Percentiles rank a stretch among this genome's conserved stretches.
Conservation (phyloP, 2,329 filamentous ascomycete species). For the Colletotrichum chlorophyti region DNA sequence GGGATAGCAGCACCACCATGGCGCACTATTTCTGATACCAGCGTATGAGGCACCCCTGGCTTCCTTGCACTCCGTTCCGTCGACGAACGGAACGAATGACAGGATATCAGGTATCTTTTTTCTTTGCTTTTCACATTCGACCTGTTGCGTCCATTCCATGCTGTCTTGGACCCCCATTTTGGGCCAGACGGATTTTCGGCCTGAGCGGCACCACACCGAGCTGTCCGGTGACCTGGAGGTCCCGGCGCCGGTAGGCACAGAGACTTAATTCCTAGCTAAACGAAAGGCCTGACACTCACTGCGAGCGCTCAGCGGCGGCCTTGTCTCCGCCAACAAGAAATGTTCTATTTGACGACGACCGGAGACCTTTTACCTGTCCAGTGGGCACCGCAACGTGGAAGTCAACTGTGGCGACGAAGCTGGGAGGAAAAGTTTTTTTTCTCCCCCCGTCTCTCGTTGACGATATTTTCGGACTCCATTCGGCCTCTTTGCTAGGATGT, state of each 20-base stretch:
- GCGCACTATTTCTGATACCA: constrained; percentile 1
- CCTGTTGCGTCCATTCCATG: constrained; percentile 1
- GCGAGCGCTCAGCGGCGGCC: too few species aligned
- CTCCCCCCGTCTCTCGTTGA: too few species aligned
- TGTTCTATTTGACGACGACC: background rate
- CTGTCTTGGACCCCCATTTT: constrained; percentile 22
- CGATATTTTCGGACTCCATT: background rate
- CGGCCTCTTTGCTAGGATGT: constrained; percentile 14
- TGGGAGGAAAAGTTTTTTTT: background rate
- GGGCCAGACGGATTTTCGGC: constrained; percentile 13
- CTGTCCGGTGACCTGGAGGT: constrained; percentile 5
- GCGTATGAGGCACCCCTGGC: constrained; percentile 5
- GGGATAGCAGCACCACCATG: background rate
- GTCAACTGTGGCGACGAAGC: constrained; percentile 4
- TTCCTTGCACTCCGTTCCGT: background rate
- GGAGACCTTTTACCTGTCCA: background rate
- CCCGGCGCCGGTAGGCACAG: background rate
- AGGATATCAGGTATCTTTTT: background rate
- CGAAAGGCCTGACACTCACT: too few species aligned
- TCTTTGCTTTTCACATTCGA: background rate
- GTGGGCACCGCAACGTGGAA: constrained; percentile 21
- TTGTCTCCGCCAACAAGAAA: background rate
- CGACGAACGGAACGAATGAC: too few species aligned
- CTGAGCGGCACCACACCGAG: constrained; percentile 7
- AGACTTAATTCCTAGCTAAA: background rate